phyloP scores from a whole-genome alignment of 2,329 filamentous ascomycete genomes.

The Calycina marina region DNA sequence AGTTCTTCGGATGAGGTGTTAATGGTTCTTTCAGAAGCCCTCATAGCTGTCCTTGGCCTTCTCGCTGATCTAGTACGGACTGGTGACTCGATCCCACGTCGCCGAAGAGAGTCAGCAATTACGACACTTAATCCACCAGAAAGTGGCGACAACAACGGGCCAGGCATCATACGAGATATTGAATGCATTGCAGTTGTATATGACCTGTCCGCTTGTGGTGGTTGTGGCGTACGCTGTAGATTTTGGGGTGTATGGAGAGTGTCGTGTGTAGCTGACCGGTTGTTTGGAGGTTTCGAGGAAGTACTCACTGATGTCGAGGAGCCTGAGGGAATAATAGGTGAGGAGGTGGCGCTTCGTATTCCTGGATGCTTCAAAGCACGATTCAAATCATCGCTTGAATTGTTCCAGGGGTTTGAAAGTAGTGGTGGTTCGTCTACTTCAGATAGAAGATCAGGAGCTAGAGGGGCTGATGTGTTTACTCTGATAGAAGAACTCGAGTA shows the following conservation, averaged over 20 bases:
- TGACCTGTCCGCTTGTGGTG: conserved; percentile 25
- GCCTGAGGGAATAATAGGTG: conserved; percentile 19
- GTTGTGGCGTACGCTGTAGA: conserved; percentile 19
- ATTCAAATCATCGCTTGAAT: conserved; percentile 12
- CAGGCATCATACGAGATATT: conserved; percentile 37
- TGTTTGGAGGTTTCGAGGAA: conserved; percentile 11
- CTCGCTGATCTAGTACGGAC: conserved; percentile 19
- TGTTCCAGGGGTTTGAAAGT: conserved; percentile 18
- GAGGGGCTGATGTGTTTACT: conserved; percentile 6
- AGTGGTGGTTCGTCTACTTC: conserved; percentile 12
- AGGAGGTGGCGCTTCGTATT: conserved; percentile 13
- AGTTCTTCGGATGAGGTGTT: too few relatives aligned
- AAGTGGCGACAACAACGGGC: conserved; percentile 43
- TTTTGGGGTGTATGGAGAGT: conserved; percentile 18
- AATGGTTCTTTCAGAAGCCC: conserved; percentile 7
- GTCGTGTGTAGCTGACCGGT: conserved; percentile 15
- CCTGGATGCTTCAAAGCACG: conserved; percentile 12
- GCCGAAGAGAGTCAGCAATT: conserved; percentile 45
- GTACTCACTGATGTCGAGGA: conserved; percentile 14
- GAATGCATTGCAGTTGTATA: conserved; percentile 31
- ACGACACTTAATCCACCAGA: conserved; percentile 46
- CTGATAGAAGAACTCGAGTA: conserved; percentile 11
- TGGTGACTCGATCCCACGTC: conserved; percentile 35
- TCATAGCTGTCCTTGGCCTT: conserved; percentile 7
- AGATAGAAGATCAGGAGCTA: conserved; percentile 2